Evolutionary conservation across 495 filamentous ascomycete species (phyloP), one percentile per base, ranked within the genome.

Genomic region (Talaromyces stipitatus): DNA sequence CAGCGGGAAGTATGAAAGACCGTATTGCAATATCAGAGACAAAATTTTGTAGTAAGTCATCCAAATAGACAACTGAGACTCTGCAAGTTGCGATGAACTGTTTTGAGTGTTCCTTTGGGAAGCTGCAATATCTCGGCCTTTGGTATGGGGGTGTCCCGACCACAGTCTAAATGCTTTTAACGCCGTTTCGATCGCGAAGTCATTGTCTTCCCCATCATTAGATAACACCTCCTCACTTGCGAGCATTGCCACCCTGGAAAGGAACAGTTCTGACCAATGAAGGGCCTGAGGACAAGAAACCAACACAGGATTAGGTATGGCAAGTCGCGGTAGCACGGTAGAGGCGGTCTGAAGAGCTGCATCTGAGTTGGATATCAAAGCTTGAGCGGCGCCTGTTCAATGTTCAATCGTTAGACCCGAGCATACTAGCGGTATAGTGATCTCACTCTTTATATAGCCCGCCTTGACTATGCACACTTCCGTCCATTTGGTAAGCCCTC

Each of bases 381-480:
- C 80, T 61, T 88, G 81, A n/a, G 84, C 83, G 59, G 81, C 65
- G 41, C 76, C 81, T 84, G 62, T 18, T 11, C 24, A 43, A 9
- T 2, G 52, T 64, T 45, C 61, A 16, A 51, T 22, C 46, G 24
- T 12, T 14, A 32, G 58, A 47, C 11, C n/a, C 4, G 12, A 14
- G n/a, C n/a, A n/a, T n/a, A n/a, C n/a, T n/a, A n/a, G n/a, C n/a
- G n/a, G n/a, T n/a, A n/a, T n/a, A 54, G 28, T 41, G 23, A 16
- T 58, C 55, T 26, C 69, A 72, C 89, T 89, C 67, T 85, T 85
- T 33, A 96, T 74, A 61, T 87, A 95, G 30, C 81, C 80, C 33
- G 82, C 83, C 66, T 92, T 94, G 8, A 92, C 76, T 18, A 86
- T 78, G 68, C 90, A 95, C 4, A 91, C 85, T 53, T 83, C 83